Conservation (phyloP, 1,284 basidiomycete species). For the Trichosporon ovoides region DNA sequence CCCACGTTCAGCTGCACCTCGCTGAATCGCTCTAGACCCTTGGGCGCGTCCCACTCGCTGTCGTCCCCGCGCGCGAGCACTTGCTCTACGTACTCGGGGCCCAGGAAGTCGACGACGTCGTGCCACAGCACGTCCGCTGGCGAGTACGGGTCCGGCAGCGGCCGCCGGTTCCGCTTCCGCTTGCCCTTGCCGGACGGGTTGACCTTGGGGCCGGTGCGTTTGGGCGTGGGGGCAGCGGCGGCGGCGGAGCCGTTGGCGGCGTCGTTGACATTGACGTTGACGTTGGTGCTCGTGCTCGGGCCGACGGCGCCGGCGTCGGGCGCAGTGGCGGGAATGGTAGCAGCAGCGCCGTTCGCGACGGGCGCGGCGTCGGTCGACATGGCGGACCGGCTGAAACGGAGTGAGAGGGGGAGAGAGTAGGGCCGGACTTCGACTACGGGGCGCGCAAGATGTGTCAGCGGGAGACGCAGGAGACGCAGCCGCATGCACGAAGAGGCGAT, state of each 20-base stretch:
- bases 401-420: not conserved
- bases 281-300: no score
- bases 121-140: constrained; percentile 68
- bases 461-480: not conserved
- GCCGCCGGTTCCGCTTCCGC: constrained; percentile 30
- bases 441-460: not conserved
- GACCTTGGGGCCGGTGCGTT: not conserved
- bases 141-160: constrained; percentile 61
- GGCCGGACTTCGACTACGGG: not conserved
- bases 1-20: constrained; percentile 62
- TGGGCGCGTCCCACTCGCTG: constrained; percentile 54
- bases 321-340: not conserved
- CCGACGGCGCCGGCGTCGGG: not conserved
- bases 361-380: constrained; percentile 1
- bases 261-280: no score
- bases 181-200: constrained; percentile 22
- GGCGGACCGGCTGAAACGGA: not conserved
- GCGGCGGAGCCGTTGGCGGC: no score
- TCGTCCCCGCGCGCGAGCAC: constrained; percentile 55
- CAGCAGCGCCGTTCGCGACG: not conserved
- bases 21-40: constrained; percentile 54
- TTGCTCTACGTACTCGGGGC: constrained; percentile 56
- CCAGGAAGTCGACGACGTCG: constrained; percentile 66
- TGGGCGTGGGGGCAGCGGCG: not conserved
- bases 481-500: not conserved